Conservation (phyloP, 768 basidiomycete species). For the Trametes cinnabarina region DNA sequence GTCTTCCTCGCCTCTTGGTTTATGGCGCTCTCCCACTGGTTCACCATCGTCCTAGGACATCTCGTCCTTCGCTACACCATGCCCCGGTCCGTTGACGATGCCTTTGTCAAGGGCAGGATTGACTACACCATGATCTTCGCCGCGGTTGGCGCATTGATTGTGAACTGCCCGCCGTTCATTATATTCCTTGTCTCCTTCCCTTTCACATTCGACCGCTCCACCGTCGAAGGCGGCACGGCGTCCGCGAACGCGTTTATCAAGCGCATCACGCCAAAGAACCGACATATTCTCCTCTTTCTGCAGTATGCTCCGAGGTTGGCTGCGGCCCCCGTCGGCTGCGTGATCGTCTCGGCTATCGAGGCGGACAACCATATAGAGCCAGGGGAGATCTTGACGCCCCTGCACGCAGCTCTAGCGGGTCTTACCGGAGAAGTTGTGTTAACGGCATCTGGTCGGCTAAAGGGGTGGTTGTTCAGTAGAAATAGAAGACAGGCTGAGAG, state of each 20-base stretch:
- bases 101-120: neutral
- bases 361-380: neutral
- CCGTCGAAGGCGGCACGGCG: conserved; percentile 2
- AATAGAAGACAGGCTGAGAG: neutral
- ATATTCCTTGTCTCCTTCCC: conserved; percentile 11
- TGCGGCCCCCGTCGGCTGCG: conserved; percentile 4
- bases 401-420: conserved; percentile 2
- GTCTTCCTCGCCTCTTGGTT: conserved; percentile 6
- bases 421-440: conserved; percentile 1
- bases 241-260: conserved; percentile 11
- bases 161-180: conserved; percentile 9
- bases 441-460: neutral
- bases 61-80: conserved; percentile 5
- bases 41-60: conserved; percentile 9
- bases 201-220: conserved; percentile 10
- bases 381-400: neutral
- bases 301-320: conserved; percentile 7
- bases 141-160: conserved; percentile 7
- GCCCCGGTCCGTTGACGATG: neutral
- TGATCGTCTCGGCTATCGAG: neutral
- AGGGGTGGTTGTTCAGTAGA: neutral
- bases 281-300: neutral
- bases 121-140: conserved; percentile 14
- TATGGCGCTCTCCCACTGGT: conserved; percentile 10
- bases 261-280: conserved; percentile 11